phyloP scores from a whole-genome alignment of 768 basidiomycete genomes.

The Macrolepiota albuminosa region DNA sequence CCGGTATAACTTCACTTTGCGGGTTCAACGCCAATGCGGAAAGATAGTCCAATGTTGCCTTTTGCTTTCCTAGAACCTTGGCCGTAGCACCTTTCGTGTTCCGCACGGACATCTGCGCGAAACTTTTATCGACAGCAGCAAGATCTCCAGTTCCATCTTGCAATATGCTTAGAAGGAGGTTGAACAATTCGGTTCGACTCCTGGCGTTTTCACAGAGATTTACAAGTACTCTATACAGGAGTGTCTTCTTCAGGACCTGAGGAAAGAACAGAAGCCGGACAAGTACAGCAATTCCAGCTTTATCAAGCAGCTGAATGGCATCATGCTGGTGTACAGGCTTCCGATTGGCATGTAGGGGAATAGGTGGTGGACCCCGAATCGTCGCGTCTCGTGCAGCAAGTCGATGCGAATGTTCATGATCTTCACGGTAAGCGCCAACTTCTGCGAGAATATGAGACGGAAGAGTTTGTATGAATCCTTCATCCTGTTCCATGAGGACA shows the following conservation, averaged over 20 bases:
- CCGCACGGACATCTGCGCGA: slow-evolving; percentile 85
- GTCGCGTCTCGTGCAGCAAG: slow-evolving; percentile 24
- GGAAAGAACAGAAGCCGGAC: slow-evolving; percentile 96
- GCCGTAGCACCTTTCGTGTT: slow-evolving; percentile 45
- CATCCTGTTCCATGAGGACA: slow-evolving; percentile 87
- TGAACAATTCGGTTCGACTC: slow-evolving; percentile 90
- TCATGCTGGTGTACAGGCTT: slow-evolving; percentile 67
- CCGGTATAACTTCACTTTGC: slow-evolving; percentile 81
- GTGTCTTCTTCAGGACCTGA: slow-evolving; percentile 78
- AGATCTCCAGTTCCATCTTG: slow-evolving; percentile 95
- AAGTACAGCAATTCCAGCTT: slow-evolving; percentile 80
- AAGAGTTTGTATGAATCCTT: slow-evolving; percentile 74
- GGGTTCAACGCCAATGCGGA: slow-evolving; percentile 43
- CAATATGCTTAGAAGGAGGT: slow-evolving; percentile 86
- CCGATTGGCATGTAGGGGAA: slow-evolving; percentile 28
- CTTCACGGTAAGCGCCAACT: slow-evolving; percentile 68
- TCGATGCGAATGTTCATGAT: slow-evolving; percentile 29
- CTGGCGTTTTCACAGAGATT: slow-evolving; percentile 95
- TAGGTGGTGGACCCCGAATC: slow-evolving; percentile 24
- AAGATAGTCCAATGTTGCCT: slow-evolving; percentile 47
- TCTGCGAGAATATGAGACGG: slow-evolving; percentile 87
- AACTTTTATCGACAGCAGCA: slow-evolving; percentile 87
- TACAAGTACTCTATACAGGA: slow-evolving; percentile 85
- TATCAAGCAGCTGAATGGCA: slow-evolving; percentile 91
- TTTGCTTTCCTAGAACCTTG: slow-evolving; percentile 71